Percentiles rank a stretch among this genome's conserved stretches.
These are phyloP conservation scores for Hylodesmum podocarpum DNA, from an alignment of 306 rosid species.

Conservation along the genomic window DNA sequence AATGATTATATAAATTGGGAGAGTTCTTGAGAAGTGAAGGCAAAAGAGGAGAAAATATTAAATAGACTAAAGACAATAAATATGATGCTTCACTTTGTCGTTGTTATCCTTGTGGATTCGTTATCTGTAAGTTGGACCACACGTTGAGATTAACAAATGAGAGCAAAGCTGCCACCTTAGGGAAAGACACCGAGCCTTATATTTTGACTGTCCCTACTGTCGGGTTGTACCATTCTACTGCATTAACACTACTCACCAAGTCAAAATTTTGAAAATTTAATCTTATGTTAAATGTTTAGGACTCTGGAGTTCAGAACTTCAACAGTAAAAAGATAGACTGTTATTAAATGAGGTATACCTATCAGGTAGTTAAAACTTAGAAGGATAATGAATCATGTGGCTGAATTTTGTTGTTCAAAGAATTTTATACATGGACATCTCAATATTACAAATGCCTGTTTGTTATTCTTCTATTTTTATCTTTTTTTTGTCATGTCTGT, in stretches of 20 bases:
- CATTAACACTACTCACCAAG: neutral
- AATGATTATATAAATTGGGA: neutral
- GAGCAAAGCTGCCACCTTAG: constrained; percentile 28
- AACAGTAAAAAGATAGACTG: neutral
- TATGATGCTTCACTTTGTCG: constrained; percentile 27
- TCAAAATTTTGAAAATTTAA: neutral
- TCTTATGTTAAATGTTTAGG: neutral
- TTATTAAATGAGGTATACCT: neutral
- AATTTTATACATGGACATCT: neutral
- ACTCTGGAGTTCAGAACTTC: neutral
- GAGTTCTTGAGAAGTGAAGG: constrained; percentile 2
- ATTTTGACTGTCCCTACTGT: constrained; percentile 9
- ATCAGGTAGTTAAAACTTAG: neutral
- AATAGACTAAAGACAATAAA: neutral
- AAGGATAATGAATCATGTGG: neutral
- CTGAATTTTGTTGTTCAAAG: neutral
- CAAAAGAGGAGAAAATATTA: neutral
- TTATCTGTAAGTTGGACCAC: constrained; percentile 29
- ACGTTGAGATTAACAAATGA: neutral
- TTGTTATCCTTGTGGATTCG: constrained; percentile 25
- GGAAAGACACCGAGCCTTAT: neutral
- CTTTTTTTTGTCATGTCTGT: neutral
- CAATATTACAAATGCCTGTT: neutral
- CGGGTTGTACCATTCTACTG: constrained; percentile 1
- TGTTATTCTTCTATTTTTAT: neutral